These are phyloP conservation scores for Adansonia rubrostipa DNA, from an alignment of 441 rosid genomes.

Conservation along the genomic window DNA sequence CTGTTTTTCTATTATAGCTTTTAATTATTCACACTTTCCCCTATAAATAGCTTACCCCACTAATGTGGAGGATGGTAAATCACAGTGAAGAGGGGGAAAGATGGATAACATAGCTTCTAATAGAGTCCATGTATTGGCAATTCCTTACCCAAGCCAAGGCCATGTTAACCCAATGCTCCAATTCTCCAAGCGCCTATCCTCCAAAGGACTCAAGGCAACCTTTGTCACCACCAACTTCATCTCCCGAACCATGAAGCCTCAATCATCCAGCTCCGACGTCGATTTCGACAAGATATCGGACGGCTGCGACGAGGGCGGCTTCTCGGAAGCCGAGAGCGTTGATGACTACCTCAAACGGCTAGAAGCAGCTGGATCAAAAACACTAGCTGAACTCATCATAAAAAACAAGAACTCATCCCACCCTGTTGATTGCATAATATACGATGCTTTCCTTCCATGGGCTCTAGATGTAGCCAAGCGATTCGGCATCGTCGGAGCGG, in stretches of 20 bases:
- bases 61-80: neutral
- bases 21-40: neutral
- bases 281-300: conserved; percentile 1
- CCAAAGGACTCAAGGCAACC: conserved; percentile 49
- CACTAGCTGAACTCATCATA: conserved; percentile 38
- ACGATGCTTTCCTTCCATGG: conserved; percentile 53
- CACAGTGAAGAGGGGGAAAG: neutral
- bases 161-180: conserved; percentile 51
- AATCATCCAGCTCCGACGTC: neutral
- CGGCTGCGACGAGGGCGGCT: conserved; percentile 37
- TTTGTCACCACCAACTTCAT: conserved; percentile 7
- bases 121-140: conserved; percentile 40
- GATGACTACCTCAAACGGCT: conserved; percentile 34
- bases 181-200: conserved; percentile 48
- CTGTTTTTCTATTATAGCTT: no score
- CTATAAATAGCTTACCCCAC: neutral
- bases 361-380: conserved; percentile 35
- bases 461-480: conserved; percentile 47
- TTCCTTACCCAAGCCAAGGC: conserved; percentile 52
- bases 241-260: neutral
- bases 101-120: conserved; percentile 30
- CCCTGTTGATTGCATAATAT: conserved; percentile 46
- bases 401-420: conserved; percentile 26
- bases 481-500: conserved; percentile 39
- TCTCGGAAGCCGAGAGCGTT: conserved; percentile 23